Conservation (phyloP, 306 rosid species). For the Cucurbita ficifolia region DNA sequence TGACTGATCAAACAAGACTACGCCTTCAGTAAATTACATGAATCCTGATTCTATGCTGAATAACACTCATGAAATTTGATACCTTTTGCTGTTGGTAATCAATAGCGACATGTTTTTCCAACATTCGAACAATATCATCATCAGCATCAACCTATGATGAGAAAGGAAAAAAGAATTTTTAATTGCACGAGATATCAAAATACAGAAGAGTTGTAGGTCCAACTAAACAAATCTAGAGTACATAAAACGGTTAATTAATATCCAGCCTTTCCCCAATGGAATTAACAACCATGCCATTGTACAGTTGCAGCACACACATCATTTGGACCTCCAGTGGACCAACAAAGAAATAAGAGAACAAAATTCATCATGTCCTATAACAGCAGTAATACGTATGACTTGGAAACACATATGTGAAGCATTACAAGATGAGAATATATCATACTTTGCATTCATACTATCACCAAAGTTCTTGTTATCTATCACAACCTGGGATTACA, state of each 20-base stretch:
- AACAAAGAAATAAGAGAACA: neutral
- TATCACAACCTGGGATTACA: neutral
- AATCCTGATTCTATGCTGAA: neutral
- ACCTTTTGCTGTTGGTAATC: constrained; percentile 91
- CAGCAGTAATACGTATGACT: neutral
- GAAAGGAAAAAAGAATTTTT: neutral
- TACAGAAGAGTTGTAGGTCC: neutral
- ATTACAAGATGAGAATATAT: neutral
- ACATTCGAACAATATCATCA: constrained; percentile 36
- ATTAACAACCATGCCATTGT: neutral
- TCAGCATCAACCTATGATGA: constrained; percentile 52
- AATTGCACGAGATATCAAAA: neutral
- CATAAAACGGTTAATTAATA: neutral
- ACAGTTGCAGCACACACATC: neutral
- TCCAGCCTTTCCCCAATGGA: neutral
- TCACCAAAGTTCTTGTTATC: neutral
- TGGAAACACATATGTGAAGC: neutral
- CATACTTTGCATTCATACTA: neutral
- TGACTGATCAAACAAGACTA: neutral
- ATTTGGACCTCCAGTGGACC: neutral
- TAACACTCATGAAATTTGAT: neutral
- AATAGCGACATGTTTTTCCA: constrained; percentile 51
- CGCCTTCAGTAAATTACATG: neutral
- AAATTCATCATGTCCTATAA: neutral
- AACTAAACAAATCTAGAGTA: neutral